Base-by-base conservation (phyloP, 805 yeast species). In the Ogataea paradorogensis region DNA sequence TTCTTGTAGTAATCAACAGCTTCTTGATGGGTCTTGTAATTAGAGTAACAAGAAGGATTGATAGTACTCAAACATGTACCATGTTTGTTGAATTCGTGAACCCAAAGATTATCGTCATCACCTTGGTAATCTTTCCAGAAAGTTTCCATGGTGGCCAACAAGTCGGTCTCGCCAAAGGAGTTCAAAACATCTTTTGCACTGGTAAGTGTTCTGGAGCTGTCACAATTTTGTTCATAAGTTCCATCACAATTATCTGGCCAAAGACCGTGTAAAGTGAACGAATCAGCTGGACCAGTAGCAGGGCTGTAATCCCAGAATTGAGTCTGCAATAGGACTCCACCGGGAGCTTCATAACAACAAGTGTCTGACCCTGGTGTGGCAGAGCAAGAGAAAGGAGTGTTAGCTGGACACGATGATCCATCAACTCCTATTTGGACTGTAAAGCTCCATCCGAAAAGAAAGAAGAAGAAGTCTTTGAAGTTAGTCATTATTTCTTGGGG, bases 211-310 rank as follows among this genome's bases (percentile, higher is more conserved):
- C 82, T 65, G 4, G 71, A 62, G 5, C 69, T 56, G 56, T 85
- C 82, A 67, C 97, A 90, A 62, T 78, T 85, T 65, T 84, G 93
- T 35, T 77, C 78, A 65, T 73, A 90, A 2, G 82, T 70, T 1
- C 96, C 96, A 58, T 78, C 81, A 67, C 97, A 90, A 51, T 76
- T 74, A 61, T 87, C 95, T 16, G 91, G 88, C 96, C 96, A 87
- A 36, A 86, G 63, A 0, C 96, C 96, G 59, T 87, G 96, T 25
- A 84, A 63, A 1, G 95, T 87, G 66, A 84, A 88, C 44, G 74
- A 64, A 38, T 84, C 78, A 27, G 71, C 65, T 2, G 87, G 86
- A 5, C 93, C 93, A 35, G 78, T 68, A 1, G 86, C 74, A 1
- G 93, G 90, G 44, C 68, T 63, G 56, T 83, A 84, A 62, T 90